phyloP scores from a whole-genome alignment of 306 rosid genomes.

The Vigna reflexopilosa region DNA sequence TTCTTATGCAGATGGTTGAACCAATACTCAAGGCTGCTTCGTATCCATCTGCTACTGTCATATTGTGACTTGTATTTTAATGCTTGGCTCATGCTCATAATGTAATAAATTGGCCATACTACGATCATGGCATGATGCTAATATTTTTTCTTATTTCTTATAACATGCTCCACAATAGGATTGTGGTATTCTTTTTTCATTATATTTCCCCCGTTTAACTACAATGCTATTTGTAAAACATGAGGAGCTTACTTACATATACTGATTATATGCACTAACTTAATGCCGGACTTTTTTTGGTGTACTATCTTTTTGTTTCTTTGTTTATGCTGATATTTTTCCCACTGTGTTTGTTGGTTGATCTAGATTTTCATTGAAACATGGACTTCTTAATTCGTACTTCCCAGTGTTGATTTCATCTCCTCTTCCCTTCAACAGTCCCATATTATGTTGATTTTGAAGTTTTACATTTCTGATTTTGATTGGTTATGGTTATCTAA shows the following conservation, averaged over 20 bases:
- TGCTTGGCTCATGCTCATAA: background rate
- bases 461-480: background rate
- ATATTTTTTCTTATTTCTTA: background rate
- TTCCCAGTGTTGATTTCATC: background rate
- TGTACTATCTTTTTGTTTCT: background rate
- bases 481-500: background rate
- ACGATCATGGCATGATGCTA: constrained; percentile 1
- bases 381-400: background rate
- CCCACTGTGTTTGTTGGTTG: background rate
- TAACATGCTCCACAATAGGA: background rate
- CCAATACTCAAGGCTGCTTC: constrained; percentile 85
- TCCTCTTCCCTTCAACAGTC: background rate
- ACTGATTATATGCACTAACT: background rate
- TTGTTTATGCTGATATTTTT: constrained; percentile 13
- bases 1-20: constrained; percentile 84
- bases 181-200: constrained; percentile 9
- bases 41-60: constrained; percentile 64
- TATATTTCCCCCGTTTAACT: background rate
- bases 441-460: background rate
- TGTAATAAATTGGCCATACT: constrained; percentile 20
- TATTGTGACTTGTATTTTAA: constrained; percentile 17
- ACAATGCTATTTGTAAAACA: background rate
- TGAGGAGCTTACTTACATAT: background rate
- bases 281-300: background rate
- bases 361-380: background rate